These are phyloP conservation scores for Elsinoe necatrix DNA, from an alignment of 2,329 filamentous ascomycete genomes.

Conservation along the genomic window DNA sequence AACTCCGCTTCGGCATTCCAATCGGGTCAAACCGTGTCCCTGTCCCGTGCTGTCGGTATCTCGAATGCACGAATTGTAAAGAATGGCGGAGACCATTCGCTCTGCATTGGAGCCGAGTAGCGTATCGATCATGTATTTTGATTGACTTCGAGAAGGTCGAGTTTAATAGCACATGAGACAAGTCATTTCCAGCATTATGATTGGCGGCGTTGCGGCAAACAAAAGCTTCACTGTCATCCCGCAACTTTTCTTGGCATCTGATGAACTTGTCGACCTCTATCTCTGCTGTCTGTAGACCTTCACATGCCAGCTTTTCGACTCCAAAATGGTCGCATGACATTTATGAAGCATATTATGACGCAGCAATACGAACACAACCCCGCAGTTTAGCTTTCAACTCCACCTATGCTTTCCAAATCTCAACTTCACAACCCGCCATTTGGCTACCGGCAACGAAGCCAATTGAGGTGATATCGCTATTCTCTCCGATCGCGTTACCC, in stretches of 20 bases:
- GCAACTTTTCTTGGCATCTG: conserved; percentile 8
- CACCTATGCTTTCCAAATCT: conserved; percentile 14
- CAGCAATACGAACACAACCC: neutral
- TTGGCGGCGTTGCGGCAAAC: conserved; percentile 2
- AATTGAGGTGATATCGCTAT: conserved; percentile 13
- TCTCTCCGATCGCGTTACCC: neutral
- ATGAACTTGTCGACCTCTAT: conserved; percentile 1
- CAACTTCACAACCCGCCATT: conserved; percentile 5
- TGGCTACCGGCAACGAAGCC: conserved; percentile 13
- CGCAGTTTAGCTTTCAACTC: conserved; percentile 7
- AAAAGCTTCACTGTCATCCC: conserved; percentile 12
- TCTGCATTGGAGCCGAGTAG: too few species aligned
- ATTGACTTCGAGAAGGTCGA: neutral
- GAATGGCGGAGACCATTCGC: too few species aligned
- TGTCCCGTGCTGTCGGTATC: neutral
- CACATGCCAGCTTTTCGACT: neutral
- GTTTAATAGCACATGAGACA: neutral
- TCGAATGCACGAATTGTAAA: too few species aligned
- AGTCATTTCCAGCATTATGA: conserved; percentile 5
- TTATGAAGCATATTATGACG: conserved; percentile 1
- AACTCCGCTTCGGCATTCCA: conserved; percentile 3
- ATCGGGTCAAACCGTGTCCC: conserved; percentile 11
- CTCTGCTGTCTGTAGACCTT: neutral
- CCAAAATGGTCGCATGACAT: neutral
- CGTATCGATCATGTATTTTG: too few species aligned